Base-by-base conservation (phyloP, 306 rosid genomes). In the Phaseolus lunatus region DNA sequence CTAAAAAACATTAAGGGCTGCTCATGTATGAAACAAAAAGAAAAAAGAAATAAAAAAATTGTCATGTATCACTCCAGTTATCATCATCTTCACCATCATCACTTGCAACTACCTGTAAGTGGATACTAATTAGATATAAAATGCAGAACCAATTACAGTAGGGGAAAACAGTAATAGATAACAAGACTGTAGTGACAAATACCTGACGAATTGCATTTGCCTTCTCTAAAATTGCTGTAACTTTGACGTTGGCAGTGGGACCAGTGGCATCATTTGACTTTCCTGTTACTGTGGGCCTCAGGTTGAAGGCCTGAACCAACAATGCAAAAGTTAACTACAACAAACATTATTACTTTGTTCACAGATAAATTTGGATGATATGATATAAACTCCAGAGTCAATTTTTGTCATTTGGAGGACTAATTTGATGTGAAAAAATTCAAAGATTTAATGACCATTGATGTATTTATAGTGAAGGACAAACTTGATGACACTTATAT, bases 201-300 rank as follows among this genome's bases (percentile, higher is more conserved):
- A 95, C 99, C 97, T 89, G 99, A 80, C 97, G 97, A 65, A 95
- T 95, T 56, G 99, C 97, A 41, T 82, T 90, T 76, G 99, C 99
- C 87, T 92, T 95, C 94, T 92, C 92, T 87, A 95, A 79, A 79
- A 95, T 95, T 82, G 97, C 99, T 2, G 93, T 90, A 83, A 95
- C 97, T 73, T 92, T 82, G 80, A 86, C 83, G 11, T 84, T 91
- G 22, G 97, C 77, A n/a, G 88, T 27, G 14, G 92, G 85, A 77
- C 76, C 87, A 2, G 83, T 65, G 29, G 84, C 24, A 62, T 70
- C 78, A 10, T 75, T 86, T 18, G 93, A 57, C 81, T 91, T 95
- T 45, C 82, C 84, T n/a, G 87, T 39, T 64, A 79, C 71, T n/a
- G 93, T 90, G 24, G 83, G 97, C 84, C 97, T 82, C 65, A 95